Conservation (phyloP, 2,329 filamentous ascomycete genomes). For the Neonectria faginata region DNA sequence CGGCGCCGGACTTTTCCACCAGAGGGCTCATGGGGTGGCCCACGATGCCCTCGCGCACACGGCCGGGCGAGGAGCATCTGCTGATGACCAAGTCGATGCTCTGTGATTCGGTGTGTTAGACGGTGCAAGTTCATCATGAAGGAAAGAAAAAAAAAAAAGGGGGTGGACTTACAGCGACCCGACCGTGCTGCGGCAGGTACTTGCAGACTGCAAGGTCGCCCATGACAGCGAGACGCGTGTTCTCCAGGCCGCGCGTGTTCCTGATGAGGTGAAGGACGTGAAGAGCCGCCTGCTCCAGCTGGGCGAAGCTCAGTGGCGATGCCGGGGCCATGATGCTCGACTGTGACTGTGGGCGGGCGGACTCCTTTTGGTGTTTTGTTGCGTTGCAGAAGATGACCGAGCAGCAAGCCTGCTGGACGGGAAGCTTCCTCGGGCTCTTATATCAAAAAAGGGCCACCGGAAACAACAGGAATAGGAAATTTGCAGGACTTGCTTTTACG, state of each 20-base stretch:
- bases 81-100: slow-evolving; percentile 48
- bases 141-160: neutral
- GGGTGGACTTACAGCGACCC: slow-evolving; percentile 33
- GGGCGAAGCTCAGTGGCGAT: slow-evolving; percentile 45
- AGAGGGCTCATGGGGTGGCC: slow-evolving; percentile 47
- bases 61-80: slow-evolving; percentile 47
- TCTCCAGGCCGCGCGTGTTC: slow-evolving; percentile 45
- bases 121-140: rapidly evolving
- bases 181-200: slow-evolving; percentile 39
- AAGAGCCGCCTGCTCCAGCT: slow-evolving; percentile 81
- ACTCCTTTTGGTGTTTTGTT: neutral
- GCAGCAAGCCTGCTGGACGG: slow-evolving; percentile 15
- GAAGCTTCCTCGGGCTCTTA: slow-evolving; percentile 1
- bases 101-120: slow-evolving; percentile 23
- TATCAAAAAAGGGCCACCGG: slow-evolving; percentile 1
- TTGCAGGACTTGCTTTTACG: neutral
- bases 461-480: neutral
- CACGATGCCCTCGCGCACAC: slow-evolving; percentile 46
- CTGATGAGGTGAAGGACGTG: slow-evolving; percentile 89
- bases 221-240: slow-evolving; percentile 45
- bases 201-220: slow-evolving; percentile 45
- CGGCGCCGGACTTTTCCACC: slow-evolving; percentile 41
- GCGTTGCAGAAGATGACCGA: slow-evolving; percentile 7
- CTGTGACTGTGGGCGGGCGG: neutral
- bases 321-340: slow-evolving; percentile 36